Percentiles rank a stretch among this genome's conserved stretches.
Evolutionary conservation across 371 early-diverging fungal species (phyloP).

Genomic region (Funneliformis caledonium): DNA sequence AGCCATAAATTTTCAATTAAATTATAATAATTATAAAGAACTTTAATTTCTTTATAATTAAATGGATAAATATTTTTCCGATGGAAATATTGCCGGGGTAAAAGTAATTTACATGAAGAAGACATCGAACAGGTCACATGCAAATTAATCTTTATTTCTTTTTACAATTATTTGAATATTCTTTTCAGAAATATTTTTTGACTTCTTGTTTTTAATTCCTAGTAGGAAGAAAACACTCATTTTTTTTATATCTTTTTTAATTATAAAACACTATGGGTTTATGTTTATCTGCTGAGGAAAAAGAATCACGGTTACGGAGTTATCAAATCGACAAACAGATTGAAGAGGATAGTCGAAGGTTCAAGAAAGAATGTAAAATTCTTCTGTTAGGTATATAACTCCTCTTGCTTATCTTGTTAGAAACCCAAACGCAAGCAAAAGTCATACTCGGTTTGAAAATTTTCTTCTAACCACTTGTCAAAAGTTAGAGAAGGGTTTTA

Average conservation of each 20-base stretch:
- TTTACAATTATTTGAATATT: too few species aligned
- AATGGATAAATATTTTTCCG: too few species aligned
- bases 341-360: slow-evolving; percentile 58
- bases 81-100: too few species aligned
- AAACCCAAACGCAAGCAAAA: background rate
- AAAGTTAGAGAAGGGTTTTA: background rate
- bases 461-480: background rate
- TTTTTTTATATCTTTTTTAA: background rate
- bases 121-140: too few species aligned
- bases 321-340: slow-evolving; percentile 66
- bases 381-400: slow-evolving; percentile 64
- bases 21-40: too few species aligned
- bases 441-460: background rate
- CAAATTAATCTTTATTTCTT: too few species aligned
- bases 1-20: too few species aligned
- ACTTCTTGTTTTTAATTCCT: background rate
- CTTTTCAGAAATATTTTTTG: too few species aligned
- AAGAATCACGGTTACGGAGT: slow-evolving; percentile 59
- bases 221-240: background rate
- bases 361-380: slow-evolving; percentile 74
- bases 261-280: slow-evolving; percentile 57
- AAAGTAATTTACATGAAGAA: too few species aligned
- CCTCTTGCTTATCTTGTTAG: background rate
- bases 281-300: slow-evolving; percentile 70
- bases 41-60: too few species aligned